Conservation (phyloP, 2,329 filamentous ascomycete species). For the Westerdykella aurantiaca region DNA sequence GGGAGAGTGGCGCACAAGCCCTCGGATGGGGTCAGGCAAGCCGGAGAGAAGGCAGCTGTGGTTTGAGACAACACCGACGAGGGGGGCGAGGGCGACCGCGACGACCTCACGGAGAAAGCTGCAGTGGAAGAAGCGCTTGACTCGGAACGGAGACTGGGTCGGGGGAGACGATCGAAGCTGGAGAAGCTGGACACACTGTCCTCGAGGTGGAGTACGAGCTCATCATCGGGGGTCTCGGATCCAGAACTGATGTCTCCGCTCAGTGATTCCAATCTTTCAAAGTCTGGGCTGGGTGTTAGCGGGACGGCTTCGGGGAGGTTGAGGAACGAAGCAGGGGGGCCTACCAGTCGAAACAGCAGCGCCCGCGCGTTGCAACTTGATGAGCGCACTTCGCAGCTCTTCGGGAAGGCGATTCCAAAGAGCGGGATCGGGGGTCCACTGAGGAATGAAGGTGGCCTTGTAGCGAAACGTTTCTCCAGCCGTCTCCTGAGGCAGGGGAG, state of each 20-base stretch:
- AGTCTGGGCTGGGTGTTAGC: conserved; percentile 15
- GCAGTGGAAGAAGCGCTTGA: conserved; percentile 22
- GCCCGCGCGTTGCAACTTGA: conserved; percentile 39
- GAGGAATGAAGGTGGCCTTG: conserved; percentile 31
- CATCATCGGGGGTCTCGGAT: conserved; percentile 15
- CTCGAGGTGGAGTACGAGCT: conserved; percentile 19
- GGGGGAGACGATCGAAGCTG: conserved; percentile 9
- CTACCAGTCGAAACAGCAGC: conserved; percentile 42
- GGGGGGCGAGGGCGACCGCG: conserved; percentile 21
- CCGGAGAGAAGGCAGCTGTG: conserved; percentile 23
- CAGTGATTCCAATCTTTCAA: conserved; percentile 23
- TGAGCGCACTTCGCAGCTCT: conserved; percentile 28
- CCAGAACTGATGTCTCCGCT: conserved; percentile 10
- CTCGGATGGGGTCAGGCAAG: conserved; percentile 23
- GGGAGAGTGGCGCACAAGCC: conserved; percentile 7
- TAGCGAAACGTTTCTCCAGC: conserved; percentile 34
- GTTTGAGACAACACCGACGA: conserved; percentile 19
- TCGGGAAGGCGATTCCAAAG: conserved; percentile 35
- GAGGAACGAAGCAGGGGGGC: conserved; percentile 14
- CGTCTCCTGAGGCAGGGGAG: conserved; percentile 27
- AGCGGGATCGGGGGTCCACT: conserved; percentile 36
- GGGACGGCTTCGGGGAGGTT: conserved; percentile 5
- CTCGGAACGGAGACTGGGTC: conserved; percentile 20
- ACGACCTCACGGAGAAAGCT: conserved; percentile 18
- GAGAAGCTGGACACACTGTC: conserved; percentile 6